Percentiles rank a stretch among this genome's conserved stretches.
These are phyloP conservation scores for Stagonosporopsis vannaccii DNA, from an alignment of 2,329 filamentous ascomycete species.

Conservation along the genomic window DNA sequence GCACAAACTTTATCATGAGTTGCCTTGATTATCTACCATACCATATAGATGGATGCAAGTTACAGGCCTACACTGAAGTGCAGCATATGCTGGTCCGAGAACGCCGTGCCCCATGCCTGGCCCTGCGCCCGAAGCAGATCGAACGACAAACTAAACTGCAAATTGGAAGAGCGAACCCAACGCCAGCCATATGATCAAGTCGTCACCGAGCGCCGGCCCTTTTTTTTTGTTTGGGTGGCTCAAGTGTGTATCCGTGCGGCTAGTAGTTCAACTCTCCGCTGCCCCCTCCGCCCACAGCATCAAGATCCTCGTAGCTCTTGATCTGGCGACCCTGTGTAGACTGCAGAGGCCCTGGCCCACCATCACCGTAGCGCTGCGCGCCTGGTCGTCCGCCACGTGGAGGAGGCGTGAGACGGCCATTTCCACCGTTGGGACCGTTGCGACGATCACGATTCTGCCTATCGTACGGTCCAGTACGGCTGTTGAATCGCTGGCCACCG, in stretches of 20 bases:
- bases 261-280: conserved; percentile 91
- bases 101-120: conserved; percentile 15
- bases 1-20: background rate
- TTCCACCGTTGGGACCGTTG: conserved; percentile 57
- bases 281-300: conserved; percentile 70
- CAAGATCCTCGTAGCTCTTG: conserved; percentile 97
- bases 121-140: conserved; percentile 7
- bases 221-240: background rate
- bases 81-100: conserved; percentile 9
- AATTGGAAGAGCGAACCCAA: conserved; percentile 20
- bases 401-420: conserved; percentile 56
- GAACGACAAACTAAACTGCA: conserved; percentile 23
- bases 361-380: conserved; percentile 76
- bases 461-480: conserved; percentile 51
- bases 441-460: conserved; percentile 49
- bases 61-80: conserved; percentile 12
- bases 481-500: conserved; percentile 49
- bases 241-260: background rate
- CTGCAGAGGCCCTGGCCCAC: conserved; percentile 82
- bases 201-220: conserved; percentile 12
- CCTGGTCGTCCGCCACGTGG: conserved; percentile 56
- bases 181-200: conserved; percentile 25
- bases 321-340: conserved; percentile 91
- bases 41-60: background rate
- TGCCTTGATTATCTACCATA: background rate